Base-by-base conservation (phyloP, 1,284 basidiomycete species). In the Ceratobasidium sp. region DNA sequence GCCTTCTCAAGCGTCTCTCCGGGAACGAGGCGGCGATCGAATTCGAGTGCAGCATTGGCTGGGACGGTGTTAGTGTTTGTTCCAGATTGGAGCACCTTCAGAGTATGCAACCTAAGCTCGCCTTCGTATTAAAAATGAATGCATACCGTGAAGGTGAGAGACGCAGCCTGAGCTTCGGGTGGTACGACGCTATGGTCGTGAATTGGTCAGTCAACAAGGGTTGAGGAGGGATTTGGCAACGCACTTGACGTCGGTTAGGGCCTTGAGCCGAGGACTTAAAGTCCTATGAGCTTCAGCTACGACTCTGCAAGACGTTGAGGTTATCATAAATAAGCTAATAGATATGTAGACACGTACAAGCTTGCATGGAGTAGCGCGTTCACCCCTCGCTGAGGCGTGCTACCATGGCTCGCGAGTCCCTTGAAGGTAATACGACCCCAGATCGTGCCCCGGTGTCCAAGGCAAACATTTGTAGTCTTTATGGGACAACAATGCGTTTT, bases 401-500 rank as follows among this genome's bases (percentile, higher is more conserved):
- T 71, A 3, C 75, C 75, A 50, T 75, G 75, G 14, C 57, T 55
- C 0, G 73, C 75, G 1, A 54, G 32, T 1, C 75, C 75, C 28
- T 75, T 66, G 73, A 75, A 75, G 16, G 46, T 55, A n/a, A 75
- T 74, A 26, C 58, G 50, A 23, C 75, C 75, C 75, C 75, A 75
- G 1, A 75, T 72, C 0, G 75, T 54, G 28, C 75, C 73, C 16
- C 74, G 66, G 32, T 75, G 74, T 1, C 74, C 74, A 0, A 75
- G 52, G 41, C 74, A 75, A 21, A 75, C 72, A 50, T 75, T 75
- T 38, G 63, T 64, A 1, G 62, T 61, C 61, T 63, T 18, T 28
- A 11, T 8, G 44, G n/a, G 8, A 28, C 16, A 21, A 13, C 30
- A 2, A 32, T 11, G 32, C 30, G 28, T 4, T 16, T 28, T 5